A percentile compares a stretch with the other conserved stretches of the same genome.
These are phyloP conservation scores for Lactarius hatsudake DNA, from an alignment of 768 basidiomycete species.

Conservation along the genomic window DNA sequence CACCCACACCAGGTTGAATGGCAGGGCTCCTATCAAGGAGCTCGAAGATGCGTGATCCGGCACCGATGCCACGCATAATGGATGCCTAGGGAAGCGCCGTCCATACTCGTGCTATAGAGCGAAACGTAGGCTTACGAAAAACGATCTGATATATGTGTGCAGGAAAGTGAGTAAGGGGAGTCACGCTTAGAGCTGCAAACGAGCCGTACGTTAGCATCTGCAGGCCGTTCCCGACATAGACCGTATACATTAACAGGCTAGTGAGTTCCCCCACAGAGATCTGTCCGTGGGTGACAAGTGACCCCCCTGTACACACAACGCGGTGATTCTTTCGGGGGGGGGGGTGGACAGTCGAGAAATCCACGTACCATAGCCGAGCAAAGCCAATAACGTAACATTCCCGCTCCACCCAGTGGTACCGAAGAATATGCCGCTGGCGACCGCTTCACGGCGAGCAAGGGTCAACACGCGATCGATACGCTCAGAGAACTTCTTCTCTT, in stretches of 20 bases:
- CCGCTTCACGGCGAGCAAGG: conserved; percentile 81
- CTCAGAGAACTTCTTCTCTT: conserved; percentile 72
- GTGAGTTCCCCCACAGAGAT: conserved; percentile 93
- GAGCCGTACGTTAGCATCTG: conserved; percentile 70
- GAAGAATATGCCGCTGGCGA: conserved; percentile 90
- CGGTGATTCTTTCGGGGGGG: background rate
- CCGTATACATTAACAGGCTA: conserved; percentile 85
- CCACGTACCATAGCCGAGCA: conserved; percentile 82
- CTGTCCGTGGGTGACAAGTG: conserved; percentile 80
- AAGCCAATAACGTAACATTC: conserved; percentile 82
- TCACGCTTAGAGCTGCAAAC: background rate
- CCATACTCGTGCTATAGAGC: conserved; percentile 34
- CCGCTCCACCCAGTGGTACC: conserved; percentile 91
- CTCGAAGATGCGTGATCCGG: conserved; percentile 91
- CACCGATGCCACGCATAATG: conserved; percentile 96
- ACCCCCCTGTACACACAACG: conserved; percentile 58
- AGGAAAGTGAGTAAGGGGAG: background rate
- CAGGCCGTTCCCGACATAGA: conserved; percentile 79
- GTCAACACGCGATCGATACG: conserved; percentile 62
- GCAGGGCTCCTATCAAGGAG: conserved; percentile 78
- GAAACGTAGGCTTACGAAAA: conserved; percentile 37
- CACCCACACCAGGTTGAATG: conserved; percentile 64
- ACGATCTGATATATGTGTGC: conserved; percentile 32
- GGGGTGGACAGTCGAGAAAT: background rate
- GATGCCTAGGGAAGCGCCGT: conserved; percentile 54